phyloP scores from a whole-genome alignment of 169 alveolate genomes.

The Cryptosporidium parvum region DNA sequence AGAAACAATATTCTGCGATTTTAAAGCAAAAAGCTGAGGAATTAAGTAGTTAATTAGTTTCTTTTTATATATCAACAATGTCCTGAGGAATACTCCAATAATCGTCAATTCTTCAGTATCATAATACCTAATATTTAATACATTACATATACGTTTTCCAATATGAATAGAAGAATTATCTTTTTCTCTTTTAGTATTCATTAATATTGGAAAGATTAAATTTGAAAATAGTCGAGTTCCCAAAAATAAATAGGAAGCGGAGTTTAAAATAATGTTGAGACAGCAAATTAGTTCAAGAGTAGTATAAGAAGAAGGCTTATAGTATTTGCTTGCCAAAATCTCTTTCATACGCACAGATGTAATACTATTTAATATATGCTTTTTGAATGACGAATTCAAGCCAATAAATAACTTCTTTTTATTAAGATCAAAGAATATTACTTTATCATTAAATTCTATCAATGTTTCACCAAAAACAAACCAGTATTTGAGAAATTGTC shows the following conservation, averaged over 20 bases:
- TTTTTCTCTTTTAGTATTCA: background rate
- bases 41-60: background rate
- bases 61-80: conserved; percentile 11
- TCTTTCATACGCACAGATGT: conserved; percentile 43
- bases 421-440: background rate
- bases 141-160: conserved; percentile 8
- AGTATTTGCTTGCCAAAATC: conserved; percentile 15
- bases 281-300: conserved; percentile 7
- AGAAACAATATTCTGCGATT: background rate
- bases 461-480: conserved; percentile 26
- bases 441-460: background rate
- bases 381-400: conserved; percentile 7
- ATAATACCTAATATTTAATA: background rate
- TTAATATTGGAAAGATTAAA: conserved; percentile 20
- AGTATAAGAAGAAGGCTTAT: background rate
- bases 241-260: conserved; percentile 8
- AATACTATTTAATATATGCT: background rate
- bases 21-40: conserved; percentile 9
- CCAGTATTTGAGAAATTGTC: conserved; percentile 22
- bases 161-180: background rate
- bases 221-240: conserved; percentile 41
- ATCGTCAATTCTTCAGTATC: background rate
- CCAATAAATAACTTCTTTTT: conserved; percentile 10
- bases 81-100: conserved; percentile 36
- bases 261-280: background rate